phyloP scores from a whole-genome alignment of 225 moss, liverwort and hornwort species.

The Physcomitrellopsis africana region DNA sequence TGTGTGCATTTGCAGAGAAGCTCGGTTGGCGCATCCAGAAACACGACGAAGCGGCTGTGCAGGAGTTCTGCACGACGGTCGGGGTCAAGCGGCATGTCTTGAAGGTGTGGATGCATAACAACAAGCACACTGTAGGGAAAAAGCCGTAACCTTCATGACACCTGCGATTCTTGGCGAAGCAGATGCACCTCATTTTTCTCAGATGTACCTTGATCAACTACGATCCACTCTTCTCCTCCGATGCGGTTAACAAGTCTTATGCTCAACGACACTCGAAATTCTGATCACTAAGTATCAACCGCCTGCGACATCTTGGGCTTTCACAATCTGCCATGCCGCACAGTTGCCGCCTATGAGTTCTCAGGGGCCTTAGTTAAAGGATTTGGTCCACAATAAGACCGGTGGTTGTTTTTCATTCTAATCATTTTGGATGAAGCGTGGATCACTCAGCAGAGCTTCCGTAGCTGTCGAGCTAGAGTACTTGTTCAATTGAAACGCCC shows the following conservation, averaged over 20 bases:
- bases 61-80: slow-evolving; percentile 86
- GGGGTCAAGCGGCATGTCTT: slow-evolving; percentile 98
- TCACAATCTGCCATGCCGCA: background rate
- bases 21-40: slow-evolving; percentile 99
- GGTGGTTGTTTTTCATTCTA: slow-evolving; percentile 18
- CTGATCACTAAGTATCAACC: slow-evolving; percentile 14
- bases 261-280: slow-evolving; percentile 31
- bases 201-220: slow-evolving; percentile 4
- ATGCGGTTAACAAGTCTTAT: slow-evolving; percentile 25
- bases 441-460: background rate
- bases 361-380: slow-evolving; percentile 43
- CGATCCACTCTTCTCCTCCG: background rate
- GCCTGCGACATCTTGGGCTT: background rate
- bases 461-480: background rate
- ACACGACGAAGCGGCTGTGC: slow-evolving; percentile 97
- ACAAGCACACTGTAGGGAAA: slow-evolving; percentile 99
- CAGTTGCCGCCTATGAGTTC: slow-evolving; percentile 23
- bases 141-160: slow-evolving; percentile 51
- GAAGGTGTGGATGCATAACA: slow-evolving; percentile 99
- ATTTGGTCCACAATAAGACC: slow-evolving; percentile 53
- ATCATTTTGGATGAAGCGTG: slow-evolving; percentile 39
- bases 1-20: slow-evolving; percentile 93
- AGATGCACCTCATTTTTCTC: slow-evolving; percentile 30
- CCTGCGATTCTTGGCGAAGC: background rate
- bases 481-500: no score